Evolutionary conservation across 1,284 basidiomycete species (phyloP), one percentile per base, ranked within the genome.

Genomic region (Irpex lacteus): DNA sequence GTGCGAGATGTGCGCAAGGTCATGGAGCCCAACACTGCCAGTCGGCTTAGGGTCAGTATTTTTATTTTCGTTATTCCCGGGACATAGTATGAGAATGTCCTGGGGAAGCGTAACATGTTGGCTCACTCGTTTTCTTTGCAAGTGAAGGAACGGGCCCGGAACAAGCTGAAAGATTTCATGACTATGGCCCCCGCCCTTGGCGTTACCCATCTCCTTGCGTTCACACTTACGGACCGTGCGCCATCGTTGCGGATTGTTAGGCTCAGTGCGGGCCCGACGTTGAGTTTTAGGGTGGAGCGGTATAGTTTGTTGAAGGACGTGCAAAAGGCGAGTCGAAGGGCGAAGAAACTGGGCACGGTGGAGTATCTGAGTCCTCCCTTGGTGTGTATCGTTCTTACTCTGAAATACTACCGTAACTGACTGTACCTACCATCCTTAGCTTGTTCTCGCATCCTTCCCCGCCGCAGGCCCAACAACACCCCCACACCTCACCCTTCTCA

Each of bases 1-100:
- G 96, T 98, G 13, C 86, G 91, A 60, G 98, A 99, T 77, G 81
- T 98, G 71, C 84, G 98, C 70, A 93, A 94, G 76, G 91, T 98
- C 66, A 95, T 99, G 94, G 98, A 99, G 77, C 98, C 98, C 65
- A 96, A 98, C 76, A 99, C 98, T 19, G 98, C 97, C 5, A 91
- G 90, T 65, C 85, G 96, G 59, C 84, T 99, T 18, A 89, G 82
- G 78, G 95, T 96, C 70, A 68, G 87, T 81, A 47, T 7, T 21
- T 52, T 4, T 13, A n/a, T 2, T 5, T 52, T 3, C 15, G 3
- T 19, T n/a, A 44, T 55, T 5, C 40, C 15, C 40, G 4, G 15
- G 40, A 44, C 40, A 44, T 5, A 11, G 3, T 9, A 44, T 44
- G 4, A 26, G 26, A 26, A 38, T 19, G 32, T 55, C 15, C 37